Conservation (phyloP, 129 eudicot genomes). For the Scalesia atractyloides region DNA sequence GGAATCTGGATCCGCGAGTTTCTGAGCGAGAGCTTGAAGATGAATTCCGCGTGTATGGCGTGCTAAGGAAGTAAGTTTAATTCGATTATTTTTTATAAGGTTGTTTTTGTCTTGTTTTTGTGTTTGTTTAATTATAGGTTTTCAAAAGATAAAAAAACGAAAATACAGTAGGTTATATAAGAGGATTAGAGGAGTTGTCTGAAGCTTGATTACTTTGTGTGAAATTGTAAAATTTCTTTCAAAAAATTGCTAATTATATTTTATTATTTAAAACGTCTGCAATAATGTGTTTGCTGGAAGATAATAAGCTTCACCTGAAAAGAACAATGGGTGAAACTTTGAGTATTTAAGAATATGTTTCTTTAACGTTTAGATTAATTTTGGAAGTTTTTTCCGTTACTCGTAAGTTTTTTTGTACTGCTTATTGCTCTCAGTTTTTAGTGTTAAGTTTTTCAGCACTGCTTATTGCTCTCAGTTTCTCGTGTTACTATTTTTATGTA, state of each 20-base stretch:
- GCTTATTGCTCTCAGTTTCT: too few species aligned
- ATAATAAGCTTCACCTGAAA: neutral
- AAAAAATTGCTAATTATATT: too few species aligned
- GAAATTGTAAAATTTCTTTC: too few species aligned
- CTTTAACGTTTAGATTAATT: neutral
- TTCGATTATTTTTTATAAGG: neutral
- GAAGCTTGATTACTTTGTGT: too few species aligned
- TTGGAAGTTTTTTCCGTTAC: neutral
- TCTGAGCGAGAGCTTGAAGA: constrained; percentile 80
- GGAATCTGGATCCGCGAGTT: constrained; percentile 72
- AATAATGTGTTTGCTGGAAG: neutral
- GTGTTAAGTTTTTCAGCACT: too few species aligned
- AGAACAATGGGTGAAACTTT: neutral
- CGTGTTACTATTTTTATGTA: neutral
- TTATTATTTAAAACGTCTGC: too few species aligned
- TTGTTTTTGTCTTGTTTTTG: neutral
- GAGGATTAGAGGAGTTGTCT: too few species aligned
- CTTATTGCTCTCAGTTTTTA: too few species aligned
- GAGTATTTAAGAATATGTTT: neutral
- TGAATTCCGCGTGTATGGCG: constrained; percentile 75
- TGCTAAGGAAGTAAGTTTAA: constrained; percentile 54
- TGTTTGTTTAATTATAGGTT: neutral
- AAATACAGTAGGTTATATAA: neutral
- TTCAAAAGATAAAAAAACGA: too few species aligned
- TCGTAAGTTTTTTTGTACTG: too few species aligned